Base-by-base conservation (phyloP, 306 rosid genomes). In the Comarum palustre region DNA sequence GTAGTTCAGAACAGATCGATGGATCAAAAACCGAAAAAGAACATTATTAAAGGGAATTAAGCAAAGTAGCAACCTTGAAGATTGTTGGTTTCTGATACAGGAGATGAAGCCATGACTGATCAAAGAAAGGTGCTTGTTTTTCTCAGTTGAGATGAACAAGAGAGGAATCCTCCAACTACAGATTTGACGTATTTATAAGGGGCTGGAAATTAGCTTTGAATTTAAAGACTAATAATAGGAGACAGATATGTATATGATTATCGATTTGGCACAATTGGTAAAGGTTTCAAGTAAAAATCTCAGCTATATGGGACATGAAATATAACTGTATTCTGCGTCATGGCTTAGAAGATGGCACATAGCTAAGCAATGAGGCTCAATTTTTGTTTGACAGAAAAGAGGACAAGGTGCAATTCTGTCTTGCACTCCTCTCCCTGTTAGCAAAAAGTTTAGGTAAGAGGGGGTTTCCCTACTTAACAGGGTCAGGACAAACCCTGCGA, bases 61-160 rank as follows among this genome's bases (percentile, higher is more conserved):
- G 69, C 25, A 1, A 22, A 25, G n/a, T 4, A 46, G 6, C 13
- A 38, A 75, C 78, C 78, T 66, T 66, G 46, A n/a, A 14, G 22
- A 14, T 34, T 58, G 7, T 45, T 58, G 24, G 39, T 58, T 5
- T 14, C 32, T 5, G 74, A 29, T 8, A 58, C 6, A 39, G 79
- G 22, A 38, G 76, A 62, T 4, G 81, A 62, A n/a, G 73, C 61
- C 81, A 78, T 78, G 22, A 45, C 17, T 68, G 29, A 52, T 52
- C 29, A 20, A 52, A 52, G 59, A 52, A 20, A 10, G 65, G 20
- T 59, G 36, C 32, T 25, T 25, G 16, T 58, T 25, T 25, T 58
- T 25, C 64, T 58, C 38, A 13, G 20, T 52, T 20, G 29, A 3
- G 59, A 20, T 22, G 59, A 52, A 9, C 59, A 20, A n/a, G 51